These are phyloP conservation scores for Macroventuria anomochaeta DNA, from an alignment of 2,329 filamentous ascomycete species.

Conservation along the genomic window DNA sequence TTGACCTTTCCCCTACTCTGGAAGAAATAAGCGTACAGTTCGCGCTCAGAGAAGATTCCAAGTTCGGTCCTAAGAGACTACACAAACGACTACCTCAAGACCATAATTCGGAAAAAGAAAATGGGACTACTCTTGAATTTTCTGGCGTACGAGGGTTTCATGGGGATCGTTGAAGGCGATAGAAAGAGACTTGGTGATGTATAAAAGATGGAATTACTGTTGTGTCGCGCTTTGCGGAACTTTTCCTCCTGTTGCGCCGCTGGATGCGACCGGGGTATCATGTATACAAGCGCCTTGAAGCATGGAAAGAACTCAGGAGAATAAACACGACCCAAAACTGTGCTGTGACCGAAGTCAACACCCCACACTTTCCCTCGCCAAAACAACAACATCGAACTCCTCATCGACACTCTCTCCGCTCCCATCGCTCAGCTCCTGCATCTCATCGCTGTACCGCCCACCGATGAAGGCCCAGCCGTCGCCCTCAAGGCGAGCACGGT, in stretches of 20 bases:
- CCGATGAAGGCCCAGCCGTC: constrained; percentile 45
- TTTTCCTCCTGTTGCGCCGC: constrained; percentile 9
- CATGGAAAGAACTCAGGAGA: not conserved
- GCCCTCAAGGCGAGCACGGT: constrained; percentile 38
- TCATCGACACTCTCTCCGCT: constrained; percentile 42
- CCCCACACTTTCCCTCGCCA: constrained; percentile 15
- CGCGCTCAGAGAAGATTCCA: no score
- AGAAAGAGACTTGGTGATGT: not conserved
- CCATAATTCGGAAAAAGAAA: no score
- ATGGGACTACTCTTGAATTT: no score
- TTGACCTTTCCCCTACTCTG: no score
- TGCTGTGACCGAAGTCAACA: constrained; percentile 1
- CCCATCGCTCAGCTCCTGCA: constrained; percentile 21
- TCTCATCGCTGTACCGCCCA: constrained; percentile 26
- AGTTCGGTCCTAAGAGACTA: no score
- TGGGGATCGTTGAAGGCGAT: not conserved
- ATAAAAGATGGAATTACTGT: not conserved
- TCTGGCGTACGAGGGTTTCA: no score
- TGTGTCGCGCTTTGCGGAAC: not conserved
- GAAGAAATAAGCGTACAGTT: no score
- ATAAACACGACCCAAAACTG: not conserved
- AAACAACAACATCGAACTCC: constrained; percentile 45
- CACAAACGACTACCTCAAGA: no score
- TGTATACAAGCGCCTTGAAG: not conserved
- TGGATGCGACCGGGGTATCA: constrained; percentile 1